Base-by-base conservation (phyloP, 2,329 filamentous ascomycete genomes). In the Beauveria asiatica region DNA sequence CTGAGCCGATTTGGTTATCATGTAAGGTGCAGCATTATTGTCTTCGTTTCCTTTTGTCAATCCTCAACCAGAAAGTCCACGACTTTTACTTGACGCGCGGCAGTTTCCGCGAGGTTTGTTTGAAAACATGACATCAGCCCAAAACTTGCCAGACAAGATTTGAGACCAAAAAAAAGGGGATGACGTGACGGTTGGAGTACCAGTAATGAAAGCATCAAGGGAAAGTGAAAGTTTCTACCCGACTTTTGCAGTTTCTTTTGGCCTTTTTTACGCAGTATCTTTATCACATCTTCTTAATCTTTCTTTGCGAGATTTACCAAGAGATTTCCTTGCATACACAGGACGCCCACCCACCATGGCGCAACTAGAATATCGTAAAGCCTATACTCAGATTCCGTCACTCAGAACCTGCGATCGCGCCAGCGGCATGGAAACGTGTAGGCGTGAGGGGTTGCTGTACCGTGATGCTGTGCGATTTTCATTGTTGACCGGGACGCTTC, bases 271-370 rank as follows among this genome's bases (percentile, higher is more conserved):
- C 16, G 52, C 52, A 54, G 39, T 45, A 45, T 54, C 52, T 8
- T 44, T 54, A 30, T 54, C 52, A 45, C 17, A 17, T 21, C 37
- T 25, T 33, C 33, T 19, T 48, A 45, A 17, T 39, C 23, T 17
- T 58, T 51, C 48, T 53, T 46, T 33, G 19, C 17, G 27, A 44
- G n/a, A 54, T 59, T 46, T 62, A 65, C 62, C 65, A 46, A 56
- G 33, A 53, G 37, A 53, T 41, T 25, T 41, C 10, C 21, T 25
- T 25, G n/a, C 19, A 10, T 25, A 42, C 23, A 52, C 49, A 52
- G 49, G 33, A 39, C 49, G 17, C 11, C 21, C 30, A 17, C 49
- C 33, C 49, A 23, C 49, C n/a, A 3, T 30, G 49, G 19, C 30
- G 49, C 33, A 52, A 25, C 16, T 19, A 39, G 37, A 37, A 13